A percentile compares a stretch with the other conserved stretches of the same genome.
phyloP scores from a whole-genome alignment of 371 early-diverging fungal genomes.

The Mucor irregularis region DNA sequence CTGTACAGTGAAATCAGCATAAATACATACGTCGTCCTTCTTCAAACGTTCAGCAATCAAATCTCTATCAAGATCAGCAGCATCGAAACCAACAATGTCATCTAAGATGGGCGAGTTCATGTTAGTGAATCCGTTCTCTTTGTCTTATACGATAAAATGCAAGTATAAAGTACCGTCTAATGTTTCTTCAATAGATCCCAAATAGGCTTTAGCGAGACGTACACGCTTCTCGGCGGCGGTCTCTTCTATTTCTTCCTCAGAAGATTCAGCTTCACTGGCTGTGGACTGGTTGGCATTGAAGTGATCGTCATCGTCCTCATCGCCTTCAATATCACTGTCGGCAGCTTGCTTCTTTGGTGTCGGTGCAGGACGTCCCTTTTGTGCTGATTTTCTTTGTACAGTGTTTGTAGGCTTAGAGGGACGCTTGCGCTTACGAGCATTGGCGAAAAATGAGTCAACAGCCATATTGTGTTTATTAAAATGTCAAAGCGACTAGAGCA shows the following conservation, averaged over 20 bases:
- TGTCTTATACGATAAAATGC: neutral
- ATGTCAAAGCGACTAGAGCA: slow-evolving; percentile 6
- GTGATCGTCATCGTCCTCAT: slow-evolving; percentile 48
- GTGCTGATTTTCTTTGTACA: slow-evolving; percentile 7
- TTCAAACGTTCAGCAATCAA: slow-evolving; percentile 87
- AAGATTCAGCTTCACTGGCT: slow-evolving; percentile 64
- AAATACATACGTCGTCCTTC: slow-evolving; percentile 70
- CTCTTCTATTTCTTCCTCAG: slow-evolving; percentile 68
- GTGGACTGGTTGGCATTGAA: slow-evolving; percentile 50
- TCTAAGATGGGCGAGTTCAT: slow-evolving; percentile 29
- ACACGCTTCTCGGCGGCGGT: slow-evolving; percentile 91
- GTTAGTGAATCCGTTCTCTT: no score
- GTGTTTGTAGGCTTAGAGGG: slow-evolving; percentile 18
- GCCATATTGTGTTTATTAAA: slow-evolving; percentile 12
- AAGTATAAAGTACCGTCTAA: slow-evolving; percentile 52
- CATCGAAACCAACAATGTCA: slow-evolving; percentile 80
- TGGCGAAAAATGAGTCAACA: slow-evolving; percentile 38
- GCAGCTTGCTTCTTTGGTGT: slow-evolving; percentile 5
- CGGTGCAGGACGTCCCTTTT: slow-evolving; percentile 1
- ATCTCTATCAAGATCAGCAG: slow-evolving; percentile 90
- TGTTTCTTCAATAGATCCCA: slow-evolving; percentile 71
- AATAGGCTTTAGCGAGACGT: slow-evolving; percentile 89
- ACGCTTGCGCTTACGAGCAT: slow-evolving; percentile 40
- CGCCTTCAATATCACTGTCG: slow-evolving; percentile 35
- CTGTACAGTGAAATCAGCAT: neutral